Conservation (phyloP, 805 yeast genomes). For the Candida adriatica region DNA sequence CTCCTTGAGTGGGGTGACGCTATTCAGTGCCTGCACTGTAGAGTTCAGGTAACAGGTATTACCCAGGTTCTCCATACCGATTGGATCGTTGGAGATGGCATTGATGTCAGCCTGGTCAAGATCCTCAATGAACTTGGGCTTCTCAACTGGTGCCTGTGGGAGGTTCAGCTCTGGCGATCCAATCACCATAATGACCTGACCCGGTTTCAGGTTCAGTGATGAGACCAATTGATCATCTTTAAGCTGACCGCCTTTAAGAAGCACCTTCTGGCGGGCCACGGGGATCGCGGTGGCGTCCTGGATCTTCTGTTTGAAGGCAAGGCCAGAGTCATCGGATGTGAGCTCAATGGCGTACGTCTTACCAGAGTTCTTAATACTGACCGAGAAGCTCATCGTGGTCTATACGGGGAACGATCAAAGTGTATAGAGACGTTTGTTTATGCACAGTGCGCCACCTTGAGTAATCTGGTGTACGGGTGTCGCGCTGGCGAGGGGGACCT, state of each 20-base stretch:
- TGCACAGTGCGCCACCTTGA: not conserved
- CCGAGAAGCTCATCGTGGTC: conserved; percentile 10
- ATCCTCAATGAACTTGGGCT: conserved; percentile 60
- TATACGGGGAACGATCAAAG: conserved; percentile 1
- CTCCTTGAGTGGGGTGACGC: conserved; percentile 65
- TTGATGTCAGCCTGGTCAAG: conserved; percentile 37
- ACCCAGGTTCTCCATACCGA: conserved; percentile 90
- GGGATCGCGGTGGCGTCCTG: conserved; percentile 75
- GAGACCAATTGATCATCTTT: conserved; percentile 43
- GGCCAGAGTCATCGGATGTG: conserved; percentile 28
- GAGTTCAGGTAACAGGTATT: conserved; percentile 95
- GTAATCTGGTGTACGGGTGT: conserved; percentile 7
- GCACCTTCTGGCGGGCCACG: conserved; percentile 82
- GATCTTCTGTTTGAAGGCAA: conserved; percentile 61
- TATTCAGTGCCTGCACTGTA: conserved; percentile 78
- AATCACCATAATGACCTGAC: conserved; percentile 74
- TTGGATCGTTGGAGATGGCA: conserved; percentile 47
- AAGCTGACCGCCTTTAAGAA: conserved; percentile 85
- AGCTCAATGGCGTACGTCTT: conserved; percentile 47
- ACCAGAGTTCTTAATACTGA: conserved; percentile 60
- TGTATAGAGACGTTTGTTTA: not conserved
- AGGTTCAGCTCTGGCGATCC: conserved; percentile 79
- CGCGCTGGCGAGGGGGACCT: not conserved
- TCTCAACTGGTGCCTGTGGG: conserved; percentile 45
- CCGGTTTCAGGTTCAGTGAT: conserved; percentile 51